Evolutionary conservation across 2,329 filamentous ascomycete species (phyloP), one percentile per base, ranked within the genome.

Genomic region (Fusarium sp.): DNA sequence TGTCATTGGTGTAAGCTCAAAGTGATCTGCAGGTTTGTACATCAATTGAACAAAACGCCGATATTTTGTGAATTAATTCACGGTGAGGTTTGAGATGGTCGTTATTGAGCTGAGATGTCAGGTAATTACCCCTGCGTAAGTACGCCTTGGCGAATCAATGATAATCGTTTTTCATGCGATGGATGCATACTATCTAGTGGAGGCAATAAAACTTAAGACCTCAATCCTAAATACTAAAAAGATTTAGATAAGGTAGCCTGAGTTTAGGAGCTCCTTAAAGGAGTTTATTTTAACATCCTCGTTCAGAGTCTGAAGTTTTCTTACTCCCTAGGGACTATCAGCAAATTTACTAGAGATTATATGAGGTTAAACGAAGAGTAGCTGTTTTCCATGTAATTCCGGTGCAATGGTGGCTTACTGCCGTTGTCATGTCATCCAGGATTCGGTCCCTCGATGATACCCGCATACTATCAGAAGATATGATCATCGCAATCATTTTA

Each of bases 51-150:
- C 9, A 28, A 6, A 13, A 4, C 12, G 30, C 5, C 32, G 43
- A 53, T 44, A 12, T 38, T 33, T 2, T 8, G 40, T 63, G 28
- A 62, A 38, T 16, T 19, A 23, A 10, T 56, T 44, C 19, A 67
- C 33, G 28, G 46, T 46, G 6, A 35, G 12, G 12, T 23, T 2
- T 19, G 11, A 19, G 35, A 8, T 21, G 35, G 9, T 18, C 54
- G 49, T 61, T 50, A 71, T 60, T 50, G 25, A 46, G 15, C 16
- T 65, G 37, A 44, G n/a, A 28, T 25, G 13, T 11, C 21, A 23
- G 23, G 9, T 37, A 19, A 25, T 43, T 37, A 47, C 52, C 44
- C 60, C 52, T 67, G 50, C 32, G 9, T 10, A 44, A 50, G 59
- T 42, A 66, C 12, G 18, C 16, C 32, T 32, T 37, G 9, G 13